A percentile compares a stretch with the other conserved stretches of the same genome.
Conservation (phyloP, 179 eudicot species). For the Vitellaria paradoxa region DNA sequence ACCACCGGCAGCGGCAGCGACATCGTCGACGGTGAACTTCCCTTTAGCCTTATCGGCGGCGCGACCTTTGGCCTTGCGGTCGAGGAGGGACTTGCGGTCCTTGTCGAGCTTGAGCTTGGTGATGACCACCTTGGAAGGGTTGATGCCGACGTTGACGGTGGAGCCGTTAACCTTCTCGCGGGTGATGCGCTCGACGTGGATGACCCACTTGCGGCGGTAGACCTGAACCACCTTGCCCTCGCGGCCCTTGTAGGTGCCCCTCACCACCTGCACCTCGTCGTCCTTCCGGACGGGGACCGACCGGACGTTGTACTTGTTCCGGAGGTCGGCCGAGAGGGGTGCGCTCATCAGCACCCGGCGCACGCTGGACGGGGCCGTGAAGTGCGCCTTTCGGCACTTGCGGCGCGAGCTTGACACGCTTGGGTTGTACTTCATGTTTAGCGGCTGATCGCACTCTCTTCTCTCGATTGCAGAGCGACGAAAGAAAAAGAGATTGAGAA, state of each 20-base stretch:
- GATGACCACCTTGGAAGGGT: conserved; percentile 45
- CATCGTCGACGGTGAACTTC: conserved; percentile 57
- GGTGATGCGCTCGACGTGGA: conserved; percentile 56
- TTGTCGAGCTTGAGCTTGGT: conserved; percentile 57
- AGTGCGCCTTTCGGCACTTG: conserved; percentile 50
- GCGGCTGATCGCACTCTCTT: conserved; percentile 35
- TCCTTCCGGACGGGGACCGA: conserved; percentile 60
- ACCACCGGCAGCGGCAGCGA: conserved; percentile 23
- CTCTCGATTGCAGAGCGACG: neutral
- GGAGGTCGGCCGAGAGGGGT: conserved; percentile 50
- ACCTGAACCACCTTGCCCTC: conserved; percentile 59
- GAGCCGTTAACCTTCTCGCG: conserved; percentile 61
- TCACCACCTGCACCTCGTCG: conserved; percentile 53
- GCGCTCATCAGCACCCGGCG: conserved; percentile 54
- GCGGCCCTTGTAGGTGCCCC: conserved; percentile 55
- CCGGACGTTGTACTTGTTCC: conserved; percentile 50
- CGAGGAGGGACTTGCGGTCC: conserved; percentile 47
- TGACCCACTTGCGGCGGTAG: conserved; percentile 60
- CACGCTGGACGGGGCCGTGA: conserved; percentile 47
- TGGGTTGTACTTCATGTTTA: conserved; percentile 29
- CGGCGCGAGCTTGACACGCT: conserved; percentile 35
- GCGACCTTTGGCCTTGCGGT: conserved; percentile 54
- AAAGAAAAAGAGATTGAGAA: neutral
- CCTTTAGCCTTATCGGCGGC: conserved; percentile 65
- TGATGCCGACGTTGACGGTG: conserved; percentile 53